Evolutionary conservation across 441 rosid genomes (phyloP).

Genomic region (Kokia cookei): DNA sequence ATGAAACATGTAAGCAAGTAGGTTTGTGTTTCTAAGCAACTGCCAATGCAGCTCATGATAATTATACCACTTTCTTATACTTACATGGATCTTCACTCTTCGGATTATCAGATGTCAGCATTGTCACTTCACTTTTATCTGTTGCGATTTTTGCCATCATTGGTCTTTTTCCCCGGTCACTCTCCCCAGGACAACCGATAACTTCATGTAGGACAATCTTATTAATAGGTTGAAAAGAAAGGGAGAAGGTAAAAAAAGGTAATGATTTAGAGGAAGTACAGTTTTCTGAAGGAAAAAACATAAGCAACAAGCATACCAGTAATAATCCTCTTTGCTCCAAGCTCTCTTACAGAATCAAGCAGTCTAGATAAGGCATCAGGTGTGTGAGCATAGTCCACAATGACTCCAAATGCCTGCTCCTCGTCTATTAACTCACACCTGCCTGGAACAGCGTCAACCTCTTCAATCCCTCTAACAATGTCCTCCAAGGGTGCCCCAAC

Average conservation of each 20-base stretch:
- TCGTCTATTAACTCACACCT: slow-evolving; percentile 94
- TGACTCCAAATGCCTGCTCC: slow-evolving; percentile 91
- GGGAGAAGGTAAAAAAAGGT: not conserved
- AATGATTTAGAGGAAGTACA: not conserved
- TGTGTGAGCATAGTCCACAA: slow-evolving; percentile 83
- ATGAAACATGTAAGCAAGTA: slow-evolving; percentile 10
- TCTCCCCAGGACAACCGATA: slow-evolving; percentile 79
- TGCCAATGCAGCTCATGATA: not conserved
- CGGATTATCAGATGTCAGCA: slow-evolving; percentile 88
- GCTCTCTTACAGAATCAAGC: slow-evolving; percentile 86
- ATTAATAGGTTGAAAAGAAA: slow-evolving; percentile 11
- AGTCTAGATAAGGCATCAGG: slow-evolving; percentile 82
- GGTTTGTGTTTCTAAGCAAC: slow-evolving; percentile 4
- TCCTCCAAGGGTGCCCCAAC: slow-evolving; percentile 93
- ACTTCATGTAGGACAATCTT: slow-evolving; percentile 34
- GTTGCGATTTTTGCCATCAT: slow-evolving; percentile 83
- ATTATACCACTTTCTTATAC: slow-evolving; percentile 14
- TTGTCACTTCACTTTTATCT: slow-evolving; percentile 89
- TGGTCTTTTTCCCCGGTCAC: slow-evolving; percentile 84
- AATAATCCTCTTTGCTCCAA: slow-evolving; percentile 73
- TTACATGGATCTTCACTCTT: slow-evolving; percentile 85
- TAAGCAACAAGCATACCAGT: slow-evolving; percentile 47
- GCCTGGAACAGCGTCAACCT: slow-evolving; percentile 97
- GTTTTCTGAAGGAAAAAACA: not conserved
- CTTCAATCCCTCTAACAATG: slow-evolving; percentile 89